These are phyloP conservation scores for Zygoascus hellenicus DNA, from an alignment of 1,139 yeast genomes.

Conservation along the genomic window DNA sequence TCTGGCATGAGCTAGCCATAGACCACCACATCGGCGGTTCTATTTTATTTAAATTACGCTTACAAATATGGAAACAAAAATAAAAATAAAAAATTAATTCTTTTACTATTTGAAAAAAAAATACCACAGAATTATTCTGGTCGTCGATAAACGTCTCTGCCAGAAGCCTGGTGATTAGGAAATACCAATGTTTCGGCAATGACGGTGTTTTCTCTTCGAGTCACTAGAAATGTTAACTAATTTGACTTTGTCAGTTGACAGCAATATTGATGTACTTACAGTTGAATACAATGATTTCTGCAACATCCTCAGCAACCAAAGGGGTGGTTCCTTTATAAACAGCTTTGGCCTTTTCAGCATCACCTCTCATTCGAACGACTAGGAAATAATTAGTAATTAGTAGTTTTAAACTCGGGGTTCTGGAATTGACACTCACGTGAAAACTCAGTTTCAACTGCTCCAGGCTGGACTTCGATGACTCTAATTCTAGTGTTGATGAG, in stretches of 20 bases:
- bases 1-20: too few relatives aligned
- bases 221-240: constrained; percentile 19
- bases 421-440: constrained; percentile 33
- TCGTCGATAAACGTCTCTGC: constrained; percentile 49
- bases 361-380: constrained; percentile 69
- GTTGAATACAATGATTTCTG: constrained; percentile 71
- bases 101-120: too few relatives aligned
- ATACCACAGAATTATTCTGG: not conserved
- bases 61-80: too few relatives aligned
- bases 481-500: constrained; percentile 65
- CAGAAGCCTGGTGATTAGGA: constrained; percentile 74
- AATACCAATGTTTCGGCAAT: constrained; percentile 73
- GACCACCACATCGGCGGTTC: too few relatives aligned
- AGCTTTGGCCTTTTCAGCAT: constrained; percentile 57
- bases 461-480: constrained; percentile 82
- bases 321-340: constrained; percentile 74
- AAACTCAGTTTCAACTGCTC: constrained; percentile 85
- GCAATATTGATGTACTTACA: too few relatives aligned
- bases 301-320: constrained; percentile 68
- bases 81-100: too few relatives aligned
- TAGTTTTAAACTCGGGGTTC: not conserved
- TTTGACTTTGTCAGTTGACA: too few relatives aligned
- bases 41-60: too few relatives aligned
- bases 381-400: not conserved
- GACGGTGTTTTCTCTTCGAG: constrained; percentile 70